Conservation (phyloP, 2,329 filamentous ascomycete species). For the Xylaria sp. region DNA sequence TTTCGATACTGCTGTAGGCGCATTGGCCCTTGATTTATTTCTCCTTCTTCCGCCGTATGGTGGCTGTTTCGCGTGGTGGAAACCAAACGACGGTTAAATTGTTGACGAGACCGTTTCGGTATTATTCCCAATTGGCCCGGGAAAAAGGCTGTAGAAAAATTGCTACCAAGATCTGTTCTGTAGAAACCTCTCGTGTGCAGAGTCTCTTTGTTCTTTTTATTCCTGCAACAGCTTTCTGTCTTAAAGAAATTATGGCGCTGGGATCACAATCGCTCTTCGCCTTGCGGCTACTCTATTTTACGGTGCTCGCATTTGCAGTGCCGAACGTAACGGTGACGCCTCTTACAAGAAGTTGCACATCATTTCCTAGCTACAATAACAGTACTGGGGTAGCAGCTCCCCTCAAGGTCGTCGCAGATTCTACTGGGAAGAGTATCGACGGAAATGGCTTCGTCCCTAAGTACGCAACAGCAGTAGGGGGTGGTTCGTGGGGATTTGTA, state of each 20-base stretch:
- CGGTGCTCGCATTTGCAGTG: conserved; percentile 5
- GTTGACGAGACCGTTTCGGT: background rate
- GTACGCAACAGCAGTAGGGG: conserved; percentile 39
- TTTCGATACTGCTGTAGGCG: background rate
- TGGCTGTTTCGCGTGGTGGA: background rate
- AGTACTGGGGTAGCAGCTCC: conserved; percentile 34
- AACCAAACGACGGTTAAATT: conserved; percentile 18
- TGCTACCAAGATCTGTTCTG: background rate
- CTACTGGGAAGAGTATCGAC: conserved; percentile 36
- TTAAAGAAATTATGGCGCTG: background rate
- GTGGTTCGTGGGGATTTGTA: conserved; percentile 43
- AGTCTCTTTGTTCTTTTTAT: background rate
- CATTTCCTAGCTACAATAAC: conserved; percentile 38
- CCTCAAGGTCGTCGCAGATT: conserved; percentile 30
- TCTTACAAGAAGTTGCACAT: conserved; percentile 32
- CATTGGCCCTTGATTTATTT: background rate
- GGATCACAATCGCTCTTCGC: background rate
- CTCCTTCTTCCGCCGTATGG: background rate
- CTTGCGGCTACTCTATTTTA: conserved; percentile 2
- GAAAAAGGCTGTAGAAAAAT: background rate
- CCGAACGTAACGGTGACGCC: conserved; percentile 36
- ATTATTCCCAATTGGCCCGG: conserved; percentile 1
- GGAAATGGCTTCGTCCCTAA: conserved; percentile 36
- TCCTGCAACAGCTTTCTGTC: background rate
- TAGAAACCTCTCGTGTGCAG: background rate